These are phyloP conservation scores for Kuraishia capsulata DNA, from an alignment of 805 yeast species.

Conservation along the genomic window DNA sequence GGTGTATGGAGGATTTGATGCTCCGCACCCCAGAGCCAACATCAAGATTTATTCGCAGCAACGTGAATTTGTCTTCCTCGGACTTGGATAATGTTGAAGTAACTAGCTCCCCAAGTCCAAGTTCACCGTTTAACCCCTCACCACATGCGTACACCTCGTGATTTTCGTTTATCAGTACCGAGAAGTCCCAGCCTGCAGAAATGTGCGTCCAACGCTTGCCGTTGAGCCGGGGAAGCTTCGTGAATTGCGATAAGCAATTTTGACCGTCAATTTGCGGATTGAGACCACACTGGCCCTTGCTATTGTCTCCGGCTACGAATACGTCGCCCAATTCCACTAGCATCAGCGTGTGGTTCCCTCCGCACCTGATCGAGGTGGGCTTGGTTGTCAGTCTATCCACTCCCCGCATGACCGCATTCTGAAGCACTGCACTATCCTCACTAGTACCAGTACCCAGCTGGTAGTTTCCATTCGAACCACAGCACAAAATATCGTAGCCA, in stretches of 20 bases:
- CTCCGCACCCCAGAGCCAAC: constrained; percentile 4
- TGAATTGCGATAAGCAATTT: neutral
- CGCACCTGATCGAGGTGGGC: constrained; percentile 51
- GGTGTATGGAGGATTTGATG: constrained; percentile 34
- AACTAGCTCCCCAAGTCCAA: constrained; percentile 40
- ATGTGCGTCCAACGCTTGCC: constrained; percentile 32
- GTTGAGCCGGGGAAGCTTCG: constrained; percentile 1
- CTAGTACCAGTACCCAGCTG: constrained; percentile 60
- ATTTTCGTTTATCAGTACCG: constrained; percentile 35
- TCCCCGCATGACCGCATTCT: constrained; percentile 5
- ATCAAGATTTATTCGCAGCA: neutral
- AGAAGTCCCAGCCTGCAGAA: constrained; percentile 77
- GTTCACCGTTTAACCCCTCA: constrained; percentile 61
- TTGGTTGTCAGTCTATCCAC: constrained; percentile 1
- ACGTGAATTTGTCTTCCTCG: neutral
- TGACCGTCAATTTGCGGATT: neutral
- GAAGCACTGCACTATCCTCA: constrained; percentile 35
- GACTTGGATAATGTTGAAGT: neutral
- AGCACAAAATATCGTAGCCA: constrained; percentile 28
- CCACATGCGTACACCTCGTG: constrained; percentile 49
- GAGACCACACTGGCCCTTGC: constrained; percentile 44
- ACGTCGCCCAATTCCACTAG: constrained; percentile 43
- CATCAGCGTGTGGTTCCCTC: constrained; percentile 81
- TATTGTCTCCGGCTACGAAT: constrained; percentile 52
- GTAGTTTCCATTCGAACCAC: constrained; percentile 80